phyloP scores from a whole-genome alignment of 148 eudicot species.

The Nepenthes gracilis region DNA sequence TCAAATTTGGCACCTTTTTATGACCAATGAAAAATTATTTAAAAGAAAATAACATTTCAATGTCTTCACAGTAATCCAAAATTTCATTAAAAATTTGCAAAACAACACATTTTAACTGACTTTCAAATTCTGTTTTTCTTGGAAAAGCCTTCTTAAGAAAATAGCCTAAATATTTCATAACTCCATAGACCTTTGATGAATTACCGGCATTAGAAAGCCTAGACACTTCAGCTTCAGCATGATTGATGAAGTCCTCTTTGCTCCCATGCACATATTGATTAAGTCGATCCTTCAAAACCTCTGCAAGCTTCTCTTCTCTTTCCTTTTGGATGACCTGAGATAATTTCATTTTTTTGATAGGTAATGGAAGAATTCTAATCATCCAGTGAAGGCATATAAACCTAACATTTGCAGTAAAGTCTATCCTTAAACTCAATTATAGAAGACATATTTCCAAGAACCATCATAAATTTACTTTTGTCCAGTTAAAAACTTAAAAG shows the following conservation, averaged over 20 bases:
- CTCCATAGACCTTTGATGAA: background rate
- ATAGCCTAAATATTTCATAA: background rate
- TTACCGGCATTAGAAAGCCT: constrained; percentile 90
- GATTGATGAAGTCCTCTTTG: constrained; percentile 59
- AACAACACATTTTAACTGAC: too few species aligned
- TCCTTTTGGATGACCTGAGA: constrained; percentile 80
- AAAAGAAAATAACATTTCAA: too few species aligned
- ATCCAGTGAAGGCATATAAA: too few species aligned
- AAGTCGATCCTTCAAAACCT: constrained; percentile 62
- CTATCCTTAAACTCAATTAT: too few species aligned
- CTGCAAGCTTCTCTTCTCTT: constrained; percentile 82
- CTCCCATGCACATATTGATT: constrained; percentile 74
- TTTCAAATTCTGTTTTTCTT: too few species aligned
- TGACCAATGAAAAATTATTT: too few species aligned
- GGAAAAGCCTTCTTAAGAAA: background rate
- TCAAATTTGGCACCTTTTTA: too few species aligned
- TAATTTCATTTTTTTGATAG: constrained; percentile 7
- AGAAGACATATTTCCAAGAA: too few species aligned
- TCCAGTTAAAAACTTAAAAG: too few species aligned
- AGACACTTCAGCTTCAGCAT: constrained; percentile 82
- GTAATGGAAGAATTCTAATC: background rate
- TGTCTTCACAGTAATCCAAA: background rate
- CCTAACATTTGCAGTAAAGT: too few species aligned
- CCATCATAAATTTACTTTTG: too few species aligned
- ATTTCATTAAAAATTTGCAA: background rate